Percentiles rank a stretch among this genome's conserved stretches.
phyloP scores from a whole-genome alignment of 345 rosid species.

The Populus alba region DNA sequence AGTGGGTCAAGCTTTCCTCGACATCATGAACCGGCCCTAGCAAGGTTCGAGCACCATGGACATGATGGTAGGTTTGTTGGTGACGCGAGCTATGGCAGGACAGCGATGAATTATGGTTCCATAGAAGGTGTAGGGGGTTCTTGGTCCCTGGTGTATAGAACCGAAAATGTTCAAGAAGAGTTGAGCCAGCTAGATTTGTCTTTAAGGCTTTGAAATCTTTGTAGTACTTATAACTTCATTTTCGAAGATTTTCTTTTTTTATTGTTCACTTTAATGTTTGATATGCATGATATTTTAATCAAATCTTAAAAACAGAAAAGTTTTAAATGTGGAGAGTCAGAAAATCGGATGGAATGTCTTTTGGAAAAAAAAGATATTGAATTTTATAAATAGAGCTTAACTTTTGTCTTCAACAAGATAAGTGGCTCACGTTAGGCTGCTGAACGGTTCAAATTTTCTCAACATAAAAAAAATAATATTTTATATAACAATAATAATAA shows the following conservation, averaged over 20 bases:
- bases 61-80: slow-evolving; percentile 30
- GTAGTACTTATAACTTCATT: not conserved
- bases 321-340: not conserved
- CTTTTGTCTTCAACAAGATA: no score
- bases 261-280: not conserved
- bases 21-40: slow-evolving; percentile 16
- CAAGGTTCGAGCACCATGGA: slow-evolving; percentile 39
- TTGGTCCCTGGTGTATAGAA: slow-evolving; percentile 35
- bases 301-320: no score
- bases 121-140: slow-evolving; percentile 14
- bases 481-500: no score
- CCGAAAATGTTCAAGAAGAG: slow-evolving; percentile 59
- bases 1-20: slow-evolving; percentile 15
- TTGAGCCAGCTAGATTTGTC: slow-evolving; percentile 71
- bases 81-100: slow-evolving; percentile 29
- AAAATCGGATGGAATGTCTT: not conserved
- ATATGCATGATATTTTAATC: no score
- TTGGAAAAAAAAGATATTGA: not conserved
- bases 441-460: no score
- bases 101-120: slow-evolving; percentile 28
- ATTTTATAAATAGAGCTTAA: not conserved
- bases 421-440: no score
- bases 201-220: slow-evolving; percentile 53
- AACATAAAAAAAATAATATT: no score
- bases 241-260: not conserved